Percentiles rank a stretch among this genome's conserved stretches.
phyloP scores from a whole-genome alignment of 306 rosid genomes.

The Rosa rugosa region DNA sequence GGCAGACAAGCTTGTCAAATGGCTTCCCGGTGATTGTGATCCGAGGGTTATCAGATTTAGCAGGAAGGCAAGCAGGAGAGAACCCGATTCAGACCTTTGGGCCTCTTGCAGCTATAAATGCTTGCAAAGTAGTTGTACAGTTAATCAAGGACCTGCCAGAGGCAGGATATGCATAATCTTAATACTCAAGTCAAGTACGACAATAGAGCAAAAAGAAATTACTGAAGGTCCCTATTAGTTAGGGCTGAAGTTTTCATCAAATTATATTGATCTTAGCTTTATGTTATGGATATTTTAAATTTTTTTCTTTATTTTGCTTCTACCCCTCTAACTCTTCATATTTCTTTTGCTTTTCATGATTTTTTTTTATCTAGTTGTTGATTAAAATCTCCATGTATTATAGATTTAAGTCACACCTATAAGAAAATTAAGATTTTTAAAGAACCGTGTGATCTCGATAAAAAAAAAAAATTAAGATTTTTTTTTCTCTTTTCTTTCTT shows the following conservation, averaged over 20 bases:
- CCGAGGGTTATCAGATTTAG: constrained; percentile 56
- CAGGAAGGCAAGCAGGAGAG: constrained; percentile 45
- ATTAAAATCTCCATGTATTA: too few species aligned
- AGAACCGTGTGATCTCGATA: too few species aligned
- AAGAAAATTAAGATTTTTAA: too few species aligned
- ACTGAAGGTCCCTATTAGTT: neutral
- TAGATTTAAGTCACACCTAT: too few species aligned
- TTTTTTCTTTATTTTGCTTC: too few species aligned
- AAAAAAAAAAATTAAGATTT: too few species aligned
- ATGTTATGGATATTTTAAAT: too few species aligned
- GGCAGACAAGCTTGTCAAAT: constrained; percentile 53
- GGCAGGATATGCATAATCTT: neutral
- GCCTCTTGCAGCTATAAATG: constrained; percentile 47
- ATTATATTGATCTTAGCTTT: too few species aligned
- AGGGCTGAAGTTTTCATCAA: neutral
- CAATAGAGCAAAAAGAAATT: neutral
- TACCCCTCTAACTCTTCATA: too few species aligned
- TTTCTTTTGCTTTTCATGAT: too few species aligned
- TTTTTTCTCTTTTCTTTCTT: too few species aligned
- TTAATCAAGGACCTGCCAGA: constrained; percentile 26
- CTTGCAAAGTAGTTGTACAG: constrained; percentile 34
- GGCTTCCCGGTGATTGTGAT: constrained; percentile 42
- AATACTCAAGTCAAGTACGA: neutral
- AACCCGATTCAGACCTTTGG: constrained; percentile 33
- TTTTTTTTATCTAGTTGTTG: too few species aligned